Conservation (phyloP, 345 rosid genomes). For the Lumnitzera racemosa region DNA sequence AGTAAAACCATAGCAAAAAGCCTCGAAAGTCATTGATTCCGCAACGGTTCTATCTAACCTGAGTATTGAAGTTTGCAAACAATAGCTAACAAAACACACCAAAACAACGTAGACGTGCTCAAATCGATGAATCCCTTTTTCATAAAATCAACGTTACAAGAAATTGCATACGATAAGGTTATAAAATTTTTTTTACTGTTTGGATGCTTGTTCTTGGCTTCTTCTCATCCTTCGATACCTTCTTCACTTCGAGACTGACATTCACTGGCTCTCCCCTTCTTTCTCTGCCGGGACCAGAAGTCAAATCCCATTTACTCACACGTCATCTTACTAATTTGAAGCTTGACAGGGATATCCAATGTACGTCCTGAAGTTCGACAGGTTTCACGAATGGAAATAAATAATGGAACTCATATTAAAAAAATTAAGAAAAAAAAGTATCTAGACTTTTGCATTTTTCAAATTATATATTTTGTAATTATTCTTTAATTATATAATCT, state of each 20-base stretch:
- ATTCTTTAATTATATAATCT: too few species aligned
- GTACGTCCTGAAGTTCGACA: neutral
- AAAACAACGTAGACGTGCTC: neutral
- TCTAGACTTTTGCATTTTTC: too few species aligned
- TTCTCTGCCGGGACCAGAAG: slow-evolving; percentile 9
- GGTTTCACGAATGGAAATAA: too few species aligned
- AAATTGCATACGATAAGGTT: too few species aligned
- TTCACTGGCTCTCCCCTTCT: slow-evolving; percentile 6
- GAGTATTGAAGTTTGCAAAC: slow-evolving; percentile 3
- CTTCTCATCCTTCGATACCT: slow-evolving; percentile 7
- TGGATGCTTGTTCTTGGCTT: slow-evolving; percentile 13
- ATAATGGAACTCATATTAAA: too few species aligned
- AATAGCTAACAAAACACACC: neutral
- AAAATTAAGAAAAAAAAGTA: too few species aligned
- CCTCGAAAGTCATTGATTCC: slow-evolving; percentile 10
- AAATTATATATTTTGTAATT: too few species aligned
- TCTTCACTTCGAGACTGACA: neutral
- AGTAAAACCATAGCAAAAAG: neutral
- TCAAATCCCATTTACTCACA: slow-evolving; percentile 14
- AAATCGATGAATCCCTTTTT: neutral
- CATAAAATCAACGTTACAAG: slow-evolving; percentile 1
- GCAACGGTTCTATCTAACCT: slow-evolving; percentile 3
- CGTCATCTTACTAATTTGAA: neutral
- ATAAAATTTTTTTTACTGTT: neutral
- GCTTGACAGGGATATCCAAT: neutral